A percentile compares a stretch with the other conserved stretches of the same genome.
Evolutionary conservation across 108 stramenopile genomes (phyloP).

Genomic region (Mediolabrus comicus): DNA sequence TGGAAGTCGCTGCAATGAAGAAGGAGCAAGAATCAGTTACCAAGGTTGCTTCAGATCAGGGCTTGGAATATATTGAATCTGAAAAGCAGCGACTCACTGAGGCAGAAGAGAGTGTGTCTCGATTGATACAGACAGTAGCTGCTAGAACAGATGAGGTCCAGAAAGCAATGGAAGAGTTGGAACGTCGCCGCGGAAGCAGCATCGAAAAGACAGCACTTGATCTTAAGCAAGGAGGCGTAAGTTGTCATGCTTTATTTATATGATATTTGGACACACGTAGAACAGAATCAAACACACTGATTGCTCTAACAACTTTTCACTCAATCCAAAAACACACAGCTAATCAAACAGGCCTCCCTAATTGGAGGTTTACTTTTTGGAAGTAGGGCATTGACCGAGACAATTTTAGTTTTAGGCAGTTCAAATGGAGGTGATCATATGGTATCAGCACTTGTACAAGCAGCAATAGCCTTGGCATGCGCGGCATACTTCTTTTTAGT

Average conservation of each 20-base stretch:
- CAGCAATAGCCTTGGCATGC: slow-evolving; percentile 29
- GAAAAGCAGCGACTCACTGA: slow-evolving; percentile 37
- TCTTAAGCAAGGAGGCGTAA: slow-evolving; percentile 37
- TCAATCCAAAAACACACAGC: not conserved
- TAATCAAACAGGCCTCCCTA: slow-evolving; percentile 38
- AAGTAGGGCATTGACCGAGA: slow-evolving; percentile 35
- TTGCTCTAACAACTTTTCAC: not conserved
- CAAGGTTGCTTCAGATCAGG: slow-evolving; percentile 23
- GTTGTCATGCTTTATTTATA: not conserved
- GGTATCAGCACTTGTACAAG: slow-evolving; percentile 27
- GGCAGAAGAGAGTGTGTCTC: slow-evolving; percentile 37
- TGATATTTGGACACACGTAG: too few relatives aligned
- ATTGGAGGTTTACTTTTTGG: slow-evolving; percentile 37
- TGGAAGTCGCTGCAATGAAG: slow-evolving; percentile 31
- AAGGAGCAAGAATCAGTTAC: slow-evolving; percentile 36
- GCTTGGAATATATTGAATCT: slow-evolving; percentile 22
- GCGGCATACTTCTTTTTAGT: slow-evolving; percentile 43
- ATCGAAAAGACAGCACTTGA: slow-evolving; percentile 33
- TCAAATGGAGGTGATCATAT: slow-evolving; percentile 37
- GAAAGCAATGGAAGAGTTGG: slow-evolving; percentile 44
- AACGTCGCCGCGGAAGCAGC: slow-evolving; percentile 15
- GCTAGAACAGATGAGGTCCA: slow-evolving; percentile 31
- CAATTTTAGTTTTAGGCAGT: slow-evolving; percentile 31
- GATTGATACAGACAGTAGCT: slow-evolving; percentile 39
- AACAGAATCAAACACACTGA: too few relatives aligned